Conservation (phyloP, 1,284 basidiomycete genomes). For the Veloporphyrellus conicus region DNA sequence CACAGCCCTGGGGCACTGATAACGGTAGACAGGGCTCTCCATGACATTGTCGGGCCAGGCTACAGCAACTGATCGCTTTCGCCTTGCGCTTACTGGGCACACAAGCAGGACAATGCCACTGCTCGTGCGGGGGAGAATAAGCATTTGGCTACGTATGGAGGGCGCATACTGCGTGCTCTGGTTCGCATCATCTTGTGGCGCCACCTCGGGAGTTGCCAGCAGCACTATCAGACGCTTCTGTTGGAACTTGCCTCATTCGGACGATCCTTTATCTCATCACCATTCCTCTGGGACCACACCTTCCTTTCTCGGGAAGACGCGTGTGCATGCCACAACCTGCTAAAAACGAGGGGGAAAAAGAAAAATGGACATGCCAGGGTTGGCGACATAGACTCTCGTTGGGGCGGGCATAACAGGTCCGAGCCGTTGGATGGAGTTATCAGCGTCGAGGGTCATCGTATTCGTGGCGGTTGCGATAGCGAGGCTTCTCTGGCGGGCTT, state of each 20-base stretch:
- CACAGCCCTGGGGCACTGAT: conserved; percentile 23
- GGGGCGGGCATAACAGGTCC: neutral
- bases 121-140: neutral
- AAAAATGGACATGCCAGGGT: neutral
- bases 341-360: neutral
- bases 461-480: neutral
- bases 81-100: no score
- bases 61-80: conserved; percentile 6
- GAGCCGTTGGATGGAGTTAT: neutral
- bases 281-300: conserved; percentile 5
- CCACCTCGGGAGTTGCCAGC: conserved; percentile 1
- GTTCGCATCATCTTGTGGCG: conserved; percentile 6
- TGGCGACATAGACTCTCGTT: neutral
- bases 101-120: no score
- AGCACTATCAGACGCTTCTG: conserved; percentile 31
- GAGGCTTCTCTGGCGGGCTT: neutral
- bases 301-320: conserved; percentile 9
- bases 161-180: conserved; percentile 18
- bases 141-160: conserved; percentile 16
- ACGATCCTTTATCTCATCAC: conserved; percentile 15
- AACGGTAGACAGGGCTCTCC: conserved; percentile 3
- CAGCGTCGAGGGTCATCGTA: neutral
- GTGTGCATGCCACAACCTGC: conserved; percentile 7
- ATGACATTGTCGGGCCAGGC: neutral
- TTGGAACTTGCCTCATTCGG: conserved; percentile 26